Evolutionary conservation across 345 rosid genomes (phyloP).

Genomic region (Lenwebbia sp.): DNA sequence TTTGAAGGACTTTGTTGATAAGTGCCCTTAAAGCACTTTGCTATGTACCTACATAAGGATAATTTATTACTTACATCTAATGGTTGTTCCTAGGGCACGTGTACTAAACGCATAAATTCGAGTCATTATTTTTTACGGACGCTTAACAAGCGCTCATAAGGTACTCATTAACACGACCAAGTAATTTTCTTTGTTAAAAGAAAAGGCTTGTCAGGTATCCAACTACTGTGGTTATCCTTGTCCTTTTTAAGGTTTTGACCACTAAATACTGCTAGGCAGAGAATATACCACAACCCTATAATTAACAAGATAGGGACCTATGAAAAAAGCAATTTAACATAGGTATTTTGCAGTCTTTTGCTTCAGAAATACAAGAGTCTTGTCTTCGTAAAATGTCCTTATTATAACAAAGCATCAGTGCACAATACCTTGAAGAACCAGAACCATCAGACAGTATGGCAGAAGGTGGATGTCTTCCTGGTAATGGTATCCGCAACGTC

Average conservation of each 20-base stretch:
- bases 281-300: background rate
- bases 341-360: background rate
- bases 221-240: background rate
- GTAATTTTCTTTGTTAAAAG: background rate
- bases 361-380: background rate
- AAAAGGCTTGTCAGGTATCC: background rate
- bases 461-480: constrained; percentile 60
- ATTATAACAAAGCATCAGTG: background rate
- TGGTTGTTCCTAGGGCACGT: background rate
- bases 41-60: background rate
- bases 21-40: background rate
- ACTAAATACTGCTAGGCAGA: background rate
- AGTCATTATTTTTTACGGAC: background rate
- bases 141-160: background rate
- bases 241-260: background rate
- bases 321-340: background rate
- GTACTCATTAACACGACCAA: background rate
- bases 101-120: background rate
- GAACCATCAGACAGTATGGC: constrained; percentile 16
- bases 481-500: constrained; percentile 43
- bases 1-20: background rate
- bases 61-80: background rate
- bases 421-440: constrained; percentile 18
- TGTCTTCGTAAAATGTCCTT: background rate
- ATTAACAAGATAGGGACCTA: background rate